A percentile compares a stretch with the other conserved stretches of the same genome.
These are phyloP conservation scores for Zea mays DNA, from an alignment of 176 grass and related monocot species.

Conservation along the genomic window Zm-B73-REFERENCE-NAM-5.0 NC_050100.1:1123501-1124000, in stretches of 20 bases:
- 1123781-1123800: constrained; percentile 40
- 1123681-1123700: constrained; percentile 85
- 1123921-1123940: background rate
- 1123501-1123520: constrained; percentile 75
- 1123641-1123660: constrained; percentile 78
- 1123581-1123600: constrained; percentile 53
- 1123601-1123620: constrained; percentile 70
- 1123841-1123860: constrained; percentile 77
- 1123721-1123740: constrained; percentile 63
- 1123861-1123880: constrained; percentile 69
- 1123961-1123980: no score
- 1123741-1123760: constrained; percentile 76
- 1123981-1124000: constrained; percentile 32
- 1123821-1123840: constrained; percentile 64
- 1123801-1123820: background rate
- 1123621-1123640: constrained; percentile 76
- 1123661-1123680: constrained; percentile 57
- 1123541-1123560: constrained; percentile 71
- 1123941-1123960: background rate
- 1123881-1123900: constrained; percentile 93
- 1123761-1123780: constrained; percentile 57
- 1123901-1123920: no score
- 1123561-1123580: constrained; percentile 75
- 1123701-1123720: constrained; percentile 56
- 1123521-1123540: constrained; percentile 61